Evolutionary conservation across 2,329 filamentous ascomycete genomes (phyloP), one percentile per base, ranked within the genome.

Genomic region (Aureobasidium pullulans): DNA sequence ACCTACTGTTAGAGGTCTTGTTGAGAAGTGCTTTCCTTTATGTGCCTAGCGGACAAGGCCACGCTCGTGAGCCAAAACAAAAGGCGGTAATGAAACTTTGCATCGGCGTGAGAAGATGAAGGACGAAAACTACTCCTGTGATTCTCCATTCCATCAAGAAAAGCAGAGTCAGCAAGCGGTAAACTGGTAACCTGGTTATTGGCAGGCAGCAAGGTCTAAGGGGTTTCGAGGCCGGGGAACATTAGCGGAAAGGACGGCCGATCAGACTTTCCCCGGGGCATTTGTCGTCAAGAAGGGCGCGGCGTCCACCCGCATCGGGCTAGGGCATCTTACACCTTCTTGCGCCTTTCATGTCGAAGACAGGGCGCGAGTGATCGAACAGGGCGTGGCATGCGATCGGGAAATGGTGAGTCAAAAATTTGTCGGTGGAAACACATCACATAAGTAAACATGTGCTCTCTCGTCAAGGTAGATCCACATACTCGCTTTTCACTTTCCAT

Each of bases 341-440:
- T 56, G 39, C 50, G 50, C 50, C 50, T 46, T 56, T 46, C 52
- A 15, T 56, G 52, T 57, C 54, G 29, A 57, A 39, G 7, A 43
- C 43, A 57, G 43, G 54, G 54, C 54, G 54, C 32, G 34, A 40
- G 16, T 46, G 53, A 47, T 48, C 54, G 16, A 44, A 13, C 53
- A 57, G 52, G 52, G 52, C 52, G 42, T 57, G 29, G 50, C 40
- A 46, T 57, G 52, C 19, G 3, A 46, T 46, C 52, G 37, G 29
- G n/a, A 37, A 34, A 32, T 37, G 54, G 16, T 57, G 54, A 57
- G 43, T 57, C 54, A 57, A 57, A 34, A n/a, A n/a, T 39, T 52
- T 31, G 5, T 16, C 19, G 2, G 19, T 6, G 6, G 39, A 8
- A 29, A 34, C 40, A 48, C 54, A 43, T 31, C 16, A 48, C 19